phyloP scores from a whole-genome alignment of 2,329 filamentous ascomycete genomes.

The Hymenoscyphus albidus region DNA sequence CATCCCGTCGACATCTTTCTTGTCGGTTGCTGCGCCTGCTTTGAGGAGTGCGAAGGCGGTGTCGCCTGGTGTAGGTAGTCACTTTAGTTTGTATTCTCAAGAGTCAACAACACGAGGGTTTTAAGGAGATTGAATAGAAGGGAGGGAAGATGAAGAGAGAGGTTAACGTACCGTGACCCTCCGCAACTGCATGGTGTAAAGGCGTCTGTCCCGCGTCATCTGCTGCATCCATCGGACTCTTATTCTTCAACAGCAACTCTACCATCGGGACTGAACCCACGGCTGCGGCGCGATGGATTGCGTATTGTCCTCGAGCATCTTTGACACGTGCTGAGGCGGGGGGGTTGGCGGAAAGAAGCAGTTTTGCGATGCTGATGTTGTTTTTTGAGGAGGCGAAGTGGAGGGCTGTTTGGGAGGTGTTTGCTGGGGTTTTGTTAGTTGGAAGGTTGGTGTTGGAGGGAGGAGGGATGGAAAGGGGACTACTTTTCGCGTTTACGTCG shows the following conservation, averaged over 20 bases:
- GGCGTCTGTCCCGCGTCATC: constrained; percentile 83
- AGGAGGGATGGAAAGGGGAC: background rate
- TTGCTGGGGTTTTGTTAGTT: constrained; percentile 17
- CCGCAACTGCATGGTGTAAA: constrained; percentile 80
- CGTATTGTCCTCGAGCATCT: constrained; percentile 83
- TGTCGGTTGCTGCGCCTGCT: constrained; percentile 76
- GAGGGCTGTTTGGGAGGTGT: constrained; percentile 68
- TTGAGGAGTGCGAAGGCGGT: constrained; percentile 79
- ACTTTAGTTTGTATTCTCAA: too few species aligned
- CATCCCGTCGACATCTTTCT: constrained; percentile 67
- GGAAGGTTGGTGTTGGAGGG: constrained; percentile 8
- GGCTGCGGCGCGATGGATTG: constrained; percentile 87
- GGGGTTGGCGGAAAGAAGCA: constrained; percentile 67
- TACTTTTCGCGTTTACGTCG: constrained; percentile 70
- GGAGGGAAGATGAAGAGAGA: background rate
- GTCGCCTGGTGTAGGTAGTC: constrained; percentile 51
- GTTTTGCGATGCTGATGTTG: constrained; percentile 75
- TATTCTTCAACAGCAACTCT: constrained; percentile 69
- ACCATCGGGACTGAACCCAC: constrained; percentile 86
- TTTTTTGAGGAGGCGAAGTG: constrained; percentile 91
- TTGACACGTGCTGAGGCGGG: constrained; percentile 73
- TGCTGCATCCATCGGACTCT: constrained; percentile 77
- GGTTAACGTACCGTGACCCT: constrained; percentile 58
- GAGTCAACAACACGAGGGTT: too few species aligned
- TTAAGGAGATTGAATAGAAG: too few species aligned